phyloP scores from a whole-genome alignment of 768 basidiomycete genomes.

The Candolleomyces eurysporus region DNA sequence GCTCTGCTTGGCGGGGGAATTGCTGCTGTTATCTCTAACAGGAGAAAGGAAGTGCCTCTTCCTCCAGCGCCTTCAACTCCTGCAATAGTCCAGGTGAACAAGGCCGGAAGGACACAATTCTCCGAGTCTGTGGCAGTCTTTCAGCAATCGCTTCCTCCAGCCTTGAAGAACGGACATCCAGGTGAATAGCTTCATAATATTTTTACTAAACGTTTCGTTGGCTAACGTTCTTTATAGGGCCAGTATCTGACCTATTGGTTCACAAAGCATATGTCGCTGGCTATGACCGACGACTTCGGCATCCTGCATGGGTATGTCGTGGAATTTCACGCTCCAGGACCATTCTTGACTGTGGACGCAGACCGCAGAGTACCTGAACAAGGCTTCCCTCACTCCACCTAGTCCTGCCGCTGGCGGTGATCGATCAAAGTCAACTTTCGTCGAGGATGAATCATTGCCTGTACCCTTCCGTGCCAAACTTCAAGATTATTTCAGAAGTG shows the following conservation, averaged over 20 bases:
- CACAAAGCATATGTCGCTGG: slow-evolving; percentile 84
- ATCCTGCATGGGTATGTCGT: slow-evolving; percentile 85
- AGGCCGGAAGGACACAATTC: slow-evolving; percentile 41
- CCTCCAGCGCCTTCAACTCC: slow-evolving; percentile 20
- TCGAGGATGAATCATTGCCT: slow-evolving; percentile 81
- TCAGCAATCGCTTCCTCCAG: slow-evolving; percentile 21
- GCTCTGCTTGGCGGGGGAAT: slow-evolving; percentile 79
- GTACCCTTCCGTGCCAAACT: slow-evolving; percentile 75
- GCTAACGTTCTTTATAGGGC: slow-evolving; percentile 49
- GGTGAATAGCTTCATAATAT: slow-evolving; percentile 41
- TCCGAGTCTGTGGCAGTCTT: slow-evolving; percentile 27
- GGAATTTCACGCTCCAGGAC: not conserved
- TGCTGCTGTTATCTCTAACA: slow-evolving; percentile 46
- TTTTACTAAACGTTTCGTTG: not conserved
- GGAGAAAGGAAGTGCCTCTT: slow-evolving; percentile 14
- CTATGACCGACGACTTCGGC: slow-evolving; percentile 87
- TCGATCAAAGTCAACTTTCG: slow-evolving; percentile 73
- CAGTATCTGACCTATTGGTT: slow-evolving; percentile 74
- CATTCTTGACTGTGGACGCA: slow-evolving; percentile 23
- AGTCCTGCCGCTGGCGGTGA: slow-evolving; percentile 50
- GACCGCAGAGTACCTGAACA: slow-evolving; percentile 95
- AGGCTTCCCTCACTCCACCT: slow-evolving; percentile 52
- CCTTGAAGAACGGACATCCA: slow-evolving; percentile 80
- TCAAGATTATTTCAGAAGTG: slow-evolving; percentile 88
- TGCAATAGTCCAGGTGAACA: slow-evolving; percentile 43